Conservation (phyloP, 306 rosid genomes). For the Lupinus albus region DNA sequence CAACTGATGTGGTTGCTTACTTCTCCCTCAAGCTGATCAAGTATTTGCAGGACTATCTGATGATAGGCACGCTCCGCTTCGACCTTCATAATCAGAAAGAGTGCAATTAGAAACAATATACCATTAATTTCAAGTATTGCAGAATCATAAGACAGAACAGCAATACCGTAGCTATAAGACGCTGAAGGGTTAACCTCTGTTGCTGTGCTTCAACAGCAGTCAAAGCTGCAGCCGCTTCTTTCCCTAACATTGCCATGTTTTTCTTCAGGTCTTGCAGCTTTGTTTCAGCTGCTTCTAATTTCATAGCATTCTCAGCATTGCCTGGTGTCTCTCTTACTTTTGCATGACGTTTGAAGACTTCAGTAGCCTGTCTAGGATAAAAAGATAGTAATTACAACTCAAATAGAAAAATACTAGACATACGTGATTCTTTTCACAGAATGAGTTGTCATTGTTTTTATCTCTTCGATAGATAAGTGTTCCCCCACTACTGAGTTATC, state of each 20-base stretch:
- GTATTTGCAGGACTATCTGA: slow-evolving; percentile 79
- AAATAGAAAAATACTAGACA: not conserved
- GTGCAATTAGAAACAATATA: slow-evolving; percentile 3
- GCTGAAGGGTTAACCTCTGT: slow-evolving; percentile 94
- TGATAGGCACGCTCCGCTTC: slow-evolving; percentile 91
- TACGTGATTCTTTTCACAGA: no score
- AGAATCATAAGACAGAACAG: slow-evolving; percentile 29
- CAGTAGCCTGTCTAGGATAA: slow-evolving; percentile 94
- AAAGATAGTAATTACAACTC: slow-evolving; percentile 47
- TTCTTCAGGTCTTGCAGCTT: slow-evolving; percentile 86
- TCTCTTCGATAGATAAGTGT: not conserved
- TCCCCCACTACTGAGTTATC: not conserved
- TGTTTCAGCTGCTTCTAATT: slow-evolving; percentile 84
- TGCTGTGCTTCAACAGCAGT: slow-evolving; percentile 98
- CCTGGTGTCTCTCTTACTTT: slow-evolving; percentile 82
- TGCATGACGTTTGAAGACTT: slow-evolving; percentile 87
- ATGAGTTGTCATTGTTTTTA: not conserved
- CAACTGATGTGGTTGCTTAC: slow-evolving; percentile 45
- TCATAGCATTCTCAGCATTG: slow-evolving; percentile 69
- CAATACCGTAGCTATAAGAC: slow-evolving; percentile 87
- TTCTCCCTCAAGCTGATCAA: slow-evolving; percentile 96
- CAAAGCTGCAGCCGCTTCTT: slow-evolving; percentile 98
- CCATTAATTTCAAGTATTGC: slow-evolving; percentile 6
- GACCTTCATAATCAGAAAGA: slow-evolving; percentile 58
- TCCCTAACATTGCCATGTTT: slow-evolving; percentile 88